These are phyloP conservation scores for Xylaria flabelliformis DNA, from an alignment of 495 filamentous ascomycete genomes.

Conservation along the genomic window DNA sequence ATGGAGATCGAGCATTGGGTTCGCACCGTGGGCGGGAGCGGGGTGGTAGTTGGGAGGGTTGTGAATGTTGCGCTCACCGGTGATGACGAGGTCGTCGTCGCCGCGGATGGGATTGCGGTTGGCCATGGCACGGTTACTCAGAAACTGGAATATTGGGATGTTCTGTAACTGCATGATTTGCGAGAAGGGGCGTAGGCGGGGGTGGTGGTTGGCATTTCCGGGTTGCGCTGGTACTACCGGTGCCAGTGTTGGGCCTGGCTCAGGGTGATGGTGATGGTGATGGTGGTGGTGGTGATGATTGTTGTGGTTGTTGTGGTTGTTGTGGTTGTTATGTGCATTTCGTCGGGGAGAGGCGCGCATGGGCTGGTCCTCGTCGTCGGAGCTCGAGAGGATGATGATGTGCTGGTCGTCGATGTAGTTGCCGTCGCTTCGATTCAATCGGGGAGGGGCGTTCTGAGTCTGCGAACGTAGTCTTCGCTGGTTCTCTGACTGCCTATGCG, in stretches of 20 bases:
- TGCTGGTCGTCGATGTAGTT: slow-evolving; percentile 42
- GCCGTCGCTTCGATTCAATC: slow-evolving; percentile 49
- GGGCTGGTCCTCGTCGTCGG: slow-evolving; percentile 34
- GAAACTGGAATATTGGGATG: slow-evolving; percentile 28
- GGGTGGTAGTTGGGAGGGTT: slow-evolving; percentile 11
- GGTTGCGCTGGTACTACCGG: neutral
- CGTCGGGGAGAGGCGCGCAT: slow-evolving; percentile 23
- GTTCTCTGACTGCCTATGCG: slow-evolving; percentile 25
- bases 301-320: slow-evolving; percentile 9
- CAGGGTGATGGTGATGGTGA: neutral
- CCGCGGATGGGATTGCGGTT: slow-evolving; percentile 21
- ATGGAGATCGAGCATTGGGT: slow-evolving; percentile 2
- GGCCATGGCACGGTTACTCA: slow-evolving; percentile 19
- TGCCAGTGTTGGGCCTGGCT: slow-evolving; percentile 6
- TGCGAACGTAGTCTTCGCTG: slow-evolving; percentile 43
- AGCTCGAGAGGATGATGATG: slow-evolving; percentile 42
- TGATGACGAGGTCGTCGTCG: slow-evolving; percentile 47
- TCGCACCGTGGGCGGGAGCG: neutral
- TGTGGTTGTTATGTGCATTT: slow-evolving; percentile 17
- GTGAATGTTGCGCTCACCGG: slow-evolving; percentile 35
- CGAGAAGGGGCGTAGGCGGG: slow-evolving; percentile 12
- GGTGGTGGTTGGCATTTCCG: neutral
- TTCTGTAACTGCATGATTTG: slow-evolving; percentile 26
- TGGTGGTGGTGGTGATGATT: slow-evolving; percentile 9
- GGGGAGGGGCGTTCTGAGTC: slow-evolving; percentile 43